Evolutionary conservation across 2,329 filamentous ascomycete species (phyloP), one percentile per base, ranked within the genome.

Genomic region (Albophoma yamanashiensis): DNA sequence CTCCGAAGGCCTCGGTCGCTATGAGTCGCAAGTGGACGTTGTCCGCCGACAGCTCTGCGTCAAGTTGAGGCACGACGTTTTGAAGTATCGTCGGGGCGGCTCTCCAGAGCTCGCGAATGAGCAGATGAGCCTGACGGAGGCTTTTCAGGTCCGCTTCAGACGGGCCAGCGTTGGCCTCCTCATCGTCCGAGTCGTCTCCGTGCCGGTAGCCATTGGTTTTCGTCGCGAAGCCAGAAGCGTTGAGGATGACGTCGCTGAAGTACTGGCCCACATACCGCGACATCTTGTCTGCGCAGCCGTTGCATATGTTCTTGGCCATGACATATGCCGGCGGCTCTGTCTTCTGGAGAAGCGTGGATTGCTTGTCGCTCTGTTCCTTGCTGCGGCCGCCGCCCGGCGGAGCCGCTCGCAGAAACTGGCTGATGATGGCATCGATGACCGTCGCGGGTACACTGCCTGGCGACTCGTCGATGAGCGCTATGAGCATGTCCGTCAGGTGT

Each of bases 301-400:
- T 94, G 77, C 94, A 99, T 53, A 99, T 87, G 2, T 89, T 90
- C 74, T 95, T 96, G 27, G 94, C 93, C 89, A 97, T 96, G 70
- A 94, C 89, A 76, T 99, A 99, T 1, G 94, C 92, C 20, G 92
- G 86, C 1, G 94, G 93, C 60, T 95, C 89, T 63, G 94, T 89
- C 69, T 95, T 96, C 58, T 91, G 78, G n/a, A 91, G 78, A 22
- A 96, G 80, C 0, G 89, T 96, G 1, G 87, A 89, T 70, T 96
- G 92, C 68, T 86, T 91, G 50, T 85, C 85, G 68, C 92, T 89
- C 12, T 86, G 70, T 39, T 84, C 80, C 68, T 84, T 87, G 64
- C 79, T 82, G 68, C 82, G 87, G 62, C 78, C 80, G 52, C 86
- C 78, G 20, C 81, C 82, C 0, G 83, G 85, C 0, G 91, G 89